These are phyloP conservation scores for Xylariaceae sp. DNA, from an alignment of 2,329 filamentous ascomycete genomes.

Conservation along the genomic window DNA sequence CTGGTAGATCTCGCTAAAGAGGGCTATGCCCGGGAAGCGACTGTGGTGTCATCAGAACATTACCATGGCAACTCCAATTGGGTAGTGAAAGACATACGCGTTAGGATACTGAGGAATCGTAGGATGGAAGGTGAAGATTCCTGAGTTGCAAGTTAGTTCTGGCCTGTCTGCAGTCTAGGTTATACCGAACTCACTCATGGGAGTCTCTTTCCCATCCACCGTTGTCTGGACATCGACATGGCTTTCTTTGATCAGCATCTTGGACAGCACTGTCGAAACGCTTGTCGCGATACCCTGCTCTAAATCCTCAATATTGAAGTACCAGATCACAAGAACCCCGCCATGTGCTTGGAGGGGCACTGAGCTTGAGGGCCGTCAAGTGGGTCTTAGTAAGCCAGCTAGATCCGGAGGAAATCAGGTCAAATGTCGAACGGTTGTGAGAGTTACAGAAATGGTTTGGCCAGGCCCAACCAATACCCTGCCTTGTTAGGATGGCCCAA, in stretches of 20 bases:
- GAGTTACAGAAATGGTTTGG: too few relatives aligned
- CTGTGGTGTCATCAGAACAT: conserved; percentile 37
- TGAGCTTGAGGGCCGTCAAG: too few relatives aligned
- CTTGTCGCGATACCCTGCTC: too few relatives aligned
- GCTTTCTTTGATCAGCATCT: conserved; percentile 52
- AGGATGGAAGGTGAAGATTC: conserved; percentile 86
- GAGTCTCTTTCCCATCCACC: conserved; percentile 49
- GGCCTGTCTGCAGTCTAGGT: background rate
- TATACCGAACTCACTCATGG: conserved; percentile 42
- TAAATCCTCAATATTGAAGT: too few relatives aligned
- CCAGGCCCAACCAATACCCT: too few relatives aligned
- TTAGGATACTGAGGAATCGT: conserved; percentile 80
- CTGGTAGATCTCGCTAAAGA: conserved; percentile 97
- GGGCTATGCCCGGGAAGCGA: conserved; percentile 76
- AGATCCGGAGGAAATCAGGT: too few relatives aligned
- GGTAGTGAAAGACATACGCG: conserved; percentile 49
- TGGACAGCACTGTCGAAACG: too few relatives aligned
- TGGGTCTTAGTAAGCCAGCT: background rate
- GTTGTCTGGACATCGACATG: conserved; percentile 46
- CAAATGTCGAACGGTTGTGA: too few relatives aligned
- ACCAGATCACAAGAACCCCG: too few relatives aligned
- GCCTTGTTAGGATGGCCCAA: too few relatives aligned
- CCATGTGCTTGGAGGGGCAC: too few relatives aligned
- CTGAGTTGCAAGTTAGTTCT: conserved; percentile 37
- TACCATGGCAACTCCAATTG: too few relatives aligned